Evolutionary conservation across 2,329 filamentous ascomycete genomes (phyloP), one percentile per base, ranked within the genome.

Genomic region (Beauveria rudraprayagi): DNA sequence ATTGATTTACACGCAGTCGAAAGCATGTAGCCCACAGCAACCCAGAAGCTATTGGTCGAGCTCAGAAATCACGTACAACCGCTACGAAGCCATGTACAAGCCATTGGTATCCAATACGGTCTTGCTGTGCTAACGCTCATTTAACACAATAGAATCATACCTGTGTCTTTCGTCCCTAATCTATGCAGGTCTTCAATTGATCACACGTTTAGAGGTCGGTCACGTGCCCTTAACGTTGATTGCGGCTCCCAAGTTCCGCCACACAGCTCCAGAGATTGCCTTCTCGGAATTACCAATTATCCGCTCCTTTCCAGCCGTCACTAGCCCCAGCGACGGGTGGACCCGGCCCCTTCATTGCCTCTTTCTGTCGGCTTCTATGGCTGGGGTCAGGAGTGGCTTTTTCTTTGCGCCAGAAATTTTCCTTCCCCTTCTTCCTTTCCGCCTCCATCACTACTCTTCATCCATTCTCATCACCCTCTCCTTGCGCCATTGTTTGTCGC

Each of bases 341-440:
- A 63, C 64, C 66, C 64, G 56, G 62, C 64, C 63, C 62, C 61
- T 62, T 68, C 67, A 67, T 73, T 70, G 70, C 70, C 69, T 71
- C 70, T 70, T 77, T 77, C 75, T 73, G 70, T 75, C 68, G 71
- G 74, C 71, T 77, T 77, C 75, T 74, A 75, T 71, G 73, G 69
- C 69, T 66, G 67, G 67, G 66, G 67, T 61, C 64, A 64, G 66
- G 44, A 64, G 66, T 55, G 68, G 65, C 70, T 72, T 71, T 73
- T 68, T 68, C 34, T 63, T 66, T 67, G 66, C 63, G 65, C 69
- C 73, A 75, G 71, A 76, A 74, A 75, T 70, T 72, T 69, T 74
- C 68, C 37, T 57, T 66, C 60, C 63, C 66, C 63, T 67, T 68
- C 64, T 47, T 61, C 62, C 63, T 63, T 60, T 54, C 57, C 59